Conservation (phyloP, 2,329 filamentous ascomycete genomes). For the Gaeumannomyces tritici region DNA sequence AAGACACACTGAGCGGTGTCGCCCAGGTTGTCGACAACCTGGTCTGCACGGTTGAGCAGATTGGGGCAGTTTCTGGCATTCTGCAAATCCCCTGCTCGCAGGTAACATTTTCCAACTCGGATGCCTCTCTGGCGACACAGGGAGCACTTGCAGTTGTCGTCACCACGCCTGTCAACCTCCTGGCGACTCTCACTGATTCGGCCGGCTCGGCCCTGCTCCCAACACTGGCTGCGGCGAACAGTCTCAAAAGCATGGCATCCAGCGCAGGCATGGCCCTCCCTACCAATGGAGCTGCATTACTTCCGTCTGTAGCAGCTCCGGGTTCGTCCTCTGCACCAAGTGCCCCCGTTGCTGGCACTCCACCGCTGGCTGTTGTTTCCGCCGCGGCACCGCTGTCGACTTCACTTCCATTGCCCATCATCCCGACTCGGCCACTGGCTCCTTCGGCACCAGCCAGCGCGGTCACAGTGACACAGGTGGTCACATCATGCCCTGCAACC, state of each 20-base stretch:
- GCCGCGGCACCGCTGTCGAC: not conserved
- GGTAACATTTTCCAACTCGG: not conserved
- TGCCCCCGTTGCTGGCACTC: not conserved
- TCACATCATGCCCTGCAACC: not conserved
- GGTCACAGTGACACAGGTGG: not conserved
- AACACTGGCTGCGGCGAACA: not conserved
- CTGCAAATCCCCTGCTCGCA: slow-evolving; percentile 2
- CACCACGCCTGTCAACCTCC: not conserved
- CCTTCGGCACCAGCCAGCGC: not conserved
- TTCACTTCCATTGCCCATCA: not conserved
- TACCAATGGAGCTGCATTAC: not conserved
- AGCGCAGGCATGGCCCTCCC: not conserved
- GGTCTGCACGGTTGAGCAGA: slow-evolving; percentile 3
- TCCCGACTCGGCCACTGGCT: not conserved
- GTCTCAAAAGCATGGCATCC: not conserved
- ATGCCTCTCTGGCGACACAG: not conserved
- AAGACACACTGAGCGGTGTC: not conserved
- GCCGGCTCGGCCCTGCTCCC: slow-evolving; percentile 1
- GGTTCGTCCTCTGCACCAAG: too few relatives aligned
- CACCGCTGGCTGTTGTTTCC: too few relatives aligned
- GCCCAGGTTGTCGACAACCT: slow-evolving; percentile 2
- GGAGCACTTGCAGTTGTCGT: slow-evolving; percentile 1
- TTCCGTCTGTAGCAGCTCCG: not conserved
- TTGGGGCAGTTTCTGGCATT: not conserved
- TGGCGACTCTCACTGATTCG: slow-evolving; percentile 2